A percentile compares a stretch with the other conserved stretches of the same genome.
Evolutionary conservation across 2,329 filamentous ascomycete genomes (phyloP).

Genomic region (Coniochaeta pulveracea): DNA sequence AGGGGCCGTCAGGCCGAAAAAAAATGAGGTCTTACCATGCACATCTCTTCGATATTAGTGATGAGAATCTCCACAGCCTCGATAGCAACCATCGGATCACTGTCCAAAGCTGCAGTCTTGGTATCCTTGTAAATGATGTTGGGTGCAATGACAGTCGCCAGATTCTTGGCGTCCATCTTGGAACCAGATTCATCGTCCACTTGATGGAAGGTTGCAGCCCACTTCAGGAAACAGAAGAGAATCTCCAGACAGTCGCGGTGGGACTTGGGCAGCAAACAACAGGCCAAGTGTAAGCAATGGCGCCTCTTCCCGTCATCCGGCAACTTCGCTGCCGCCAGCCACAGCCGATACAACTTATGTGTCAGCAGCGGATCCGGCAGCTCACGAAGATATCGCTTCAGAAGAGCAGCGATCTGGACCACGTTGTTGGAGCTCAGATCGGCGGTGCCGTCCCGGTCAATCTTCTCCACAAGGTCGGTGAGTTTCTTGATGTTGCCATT

Average conservation of each 20-base stretch:
- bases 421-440: slow-evolving; percentile 83
- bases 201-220: slow-evolving; percentile 94
- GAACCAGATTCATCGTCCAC: slow-evolving; percentile 94
- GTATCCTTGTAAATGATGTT: slow-evolving; percentile 74
- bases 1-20: no score
- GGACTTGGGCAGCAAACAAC: slow-evolving; percentile 83
- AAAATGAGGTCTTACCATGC: slow-evolving; percentile 58
- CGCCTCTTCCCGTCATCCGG: slow-evolving; percentile 69
- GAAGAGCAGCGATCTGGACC: slow-evolving; percentile 82
- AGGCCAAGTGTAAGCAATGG: slow-evolving; percentile 78
- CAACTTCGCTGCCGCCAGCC: slow-evolving; percentile 84
- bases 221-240: slow-evolving; percentile 90
- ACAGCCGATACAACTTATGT: slow-evolving; percentile 85
- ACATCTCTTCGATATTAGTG: slow-evolving; percentile 90
- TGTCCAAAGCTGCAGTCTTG: slow-evolving; percentile 59
- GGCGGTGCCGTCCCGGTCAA: slow-evolving; percentile 75
- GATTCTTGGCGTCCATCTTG: slow-evolving; percentile 98
- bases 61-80: slow-evolving; percentile 88
- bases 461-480: slow-evolving; percentile 72
- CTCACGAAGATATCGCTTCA: slow-evolving; percentile 92
- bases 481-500: slow-evolving; percentile 96
- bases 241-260: slow-evolving; percentile 94
- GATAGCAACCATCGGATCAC: slow-evolving; percentile 86
- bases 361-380: slow-evolving; percentile 91
- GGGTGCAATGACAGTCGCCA: slow-evolving; percentile 93